Base-by-base conservation (phyloP, 345 rosid species). In the Anastatica hierochuntica region DNA sequence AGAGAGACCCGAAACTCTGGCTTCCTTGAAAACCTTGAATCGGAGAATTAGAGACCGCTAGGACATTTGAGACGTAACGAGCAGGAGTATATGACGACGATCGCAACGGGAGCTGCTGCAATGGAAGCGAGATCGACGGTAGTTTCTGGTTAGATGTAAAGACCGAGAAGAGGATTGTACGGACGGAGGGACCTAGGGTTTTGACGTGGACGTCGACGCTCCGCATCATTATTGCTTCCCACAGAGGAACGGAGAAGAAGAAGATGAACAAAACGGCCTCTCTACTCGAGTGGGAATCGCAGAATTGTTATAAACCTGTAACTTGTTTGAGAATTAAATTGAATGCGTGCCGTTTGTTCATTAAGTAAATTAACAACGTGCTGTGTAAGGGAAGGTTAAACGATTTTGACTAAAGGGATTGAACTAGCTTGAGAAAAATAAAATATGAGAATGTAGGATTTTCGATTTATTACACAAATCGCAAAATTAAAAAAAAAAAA, bases 91-190 rank as follows among this genome's bases (percentile, higher is more conserved):
- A 11, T 10, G 56, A 54, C 18, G 50, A 54, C 9, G 71, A 34
- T 1, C 64, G 64, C 11, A 30, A 37, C 20, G 51, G n/a, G 26
- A 35, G n/a, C n/a, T n/a, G 33, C 1, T 43, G 49, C 27, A 51
- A 37, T 0, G 64, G 60, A 14, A 43, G 18, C 10, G 47, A 57
- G 16, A 64, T 45, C 2, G 63, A 14, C 35, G 24, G 64, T 5
- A 48, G 45, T 60, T 70, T 68, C 60, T 45, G 37, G 23, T 51
- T 58, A 24, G 48, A 8, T 8, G 46, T 43, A 0, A 58, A 66
- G 60, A 66, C 15, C 36, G 70, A 50, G 49, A n/a, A 66, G 60
- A 66, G 27, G 17, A 51, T n/a, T 20, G 53, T 36, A 37, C 70
- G 64, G 40, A 58, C 16, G 20, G 64, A 57, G 35, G 41, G 26